Evolutionary conservation across 768 basidiomycete species (phyloP), one percentile per base, ranked within the genome.

Genomic region (Boletus speciosus): DNA sequence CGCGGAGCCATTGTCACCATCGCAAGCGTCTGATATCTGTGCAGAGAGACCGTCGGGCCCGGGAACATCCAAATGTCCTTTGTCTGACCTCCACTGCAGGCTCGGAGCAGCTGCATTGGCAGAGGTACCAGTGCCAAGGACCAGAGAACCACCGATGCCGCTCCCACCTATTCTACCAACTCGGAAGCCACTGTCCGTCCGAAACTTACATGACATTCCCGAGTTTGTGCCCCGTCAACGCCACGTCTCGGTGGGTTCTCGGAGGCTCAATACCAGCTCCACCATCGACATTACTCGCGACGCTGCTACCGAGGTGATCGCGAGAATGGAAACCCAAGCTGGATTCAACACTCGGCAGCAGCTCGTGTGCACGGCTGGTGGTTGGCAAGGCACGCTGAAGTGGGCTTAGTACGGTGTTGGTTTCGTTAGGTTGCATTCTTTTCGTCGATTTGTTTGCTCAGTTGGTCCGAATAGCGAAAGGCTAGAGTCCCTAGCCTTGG

Each of bases 211-310:
- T 16, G 61, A 59, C 50, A 55, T 66, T 47, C 66, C 61, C 45
- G 64, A 68, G 37, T 68, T 68, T 43, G 54, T 68, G 14, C 66
- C 66, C 54, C 56, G 61, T 16, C 66, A 59, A 36, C 55, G 53
- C 47, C 51, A 37, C 8, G 31, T 31, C 15, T 36, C 49, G 41
- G 43, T 36, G 16, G 40, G 27, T 1, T 12, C 52, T 37, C 39
- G 15, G 32, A 39, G 29, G 36, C 15, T 10, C 8, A 4, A 35
- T 32, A 54, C 51, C 37, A 49, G 37, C 36, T 36, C 52, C 19
- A 25, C 43, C 21, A 19, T 47, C 8, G 11, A 57, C 14, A 31
- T 35, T 9, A 42, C 58, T 25, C 49, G 42, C 5, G 64, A 68
- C 6, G 64, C 61, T 16, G 66, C 59, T 7, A 40, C 51, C 14